These are phyloP conservation scores for Penicillium lividum DNA, from an alignment of 495 filamentous ascomycete species.

Conservation along the genomic window DNA sequence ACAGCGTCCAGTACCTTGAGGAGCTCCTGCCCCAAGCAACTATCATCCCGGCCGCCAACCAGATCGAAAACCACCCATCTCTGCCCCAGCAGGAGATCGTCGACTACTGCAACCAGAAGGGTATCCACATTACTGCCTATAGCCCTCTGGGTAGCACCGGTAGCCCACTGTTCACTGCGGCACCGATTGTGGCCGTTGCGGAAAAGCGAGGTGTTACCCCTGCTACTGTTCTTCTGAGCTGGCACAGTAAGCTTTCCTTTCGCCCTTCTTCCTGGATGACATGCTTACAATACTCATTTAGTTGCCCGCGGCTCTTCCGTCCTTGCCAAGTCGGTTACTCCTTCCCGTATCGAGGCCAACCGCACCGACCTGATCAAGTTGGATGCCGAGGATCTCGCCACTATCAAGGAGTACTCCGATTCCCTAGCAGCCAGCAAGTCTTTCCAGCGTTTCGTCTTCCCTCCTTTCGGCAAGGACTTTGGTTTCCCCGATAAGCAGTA, in stretches of 20 bases:
- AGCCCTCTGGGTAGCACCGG: slow-evolving; percentile 78
- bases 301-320: slow-evolving; percentile 73
- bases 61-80: slow-evolving; percentile 81
- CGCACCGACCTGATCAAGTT: slow-evolving; percentile 62
- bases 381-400: slow-evolving; percentile 63
- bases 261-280: background rate
- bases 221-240: slow-evolving; percentile 68
- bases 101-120: slow-evolving; percentile 70
- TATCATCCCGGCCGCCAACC: slow-evolving; percentile 79
- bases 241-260: slow-evolving; percentile 59
- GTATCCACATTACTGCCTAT: slow-evolving; percentile 76
- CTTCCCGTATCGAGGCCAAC: slow-evolving; percentile 73
- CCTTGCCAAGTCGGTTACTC: slow-evolving; percentile 77
- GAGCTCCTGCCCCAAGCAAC: slow-evolving; percentile 66
- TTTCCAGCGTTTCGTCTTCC: slow-evolving; percentile 72
- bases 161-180: slow-evolving; percentile 67
- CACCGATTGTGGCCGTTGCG: slow-evolving; percentile 67
- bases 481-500: slow-evolving; percentile 73
- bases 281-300: slow-evolving; percentile 25
- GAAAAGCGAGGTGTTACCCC: slow-evolving; percentile 66
- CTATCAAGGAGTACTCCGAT: slow-evolving; percentile 61
- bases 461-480: slow-evolving; percentile 74
- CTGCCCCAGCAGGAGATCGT: slow-evolving; percentile 88
- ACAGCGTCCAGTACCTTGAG: slow-evolving; percentile 71
- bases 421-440: slow-evolving; percentile 60